Evolutionary conservation across 2,329 filamentous ascomycete species (phyloP), one percentile per base, ranked within the genome.

Genomic region (Calycina marina): DNA sequence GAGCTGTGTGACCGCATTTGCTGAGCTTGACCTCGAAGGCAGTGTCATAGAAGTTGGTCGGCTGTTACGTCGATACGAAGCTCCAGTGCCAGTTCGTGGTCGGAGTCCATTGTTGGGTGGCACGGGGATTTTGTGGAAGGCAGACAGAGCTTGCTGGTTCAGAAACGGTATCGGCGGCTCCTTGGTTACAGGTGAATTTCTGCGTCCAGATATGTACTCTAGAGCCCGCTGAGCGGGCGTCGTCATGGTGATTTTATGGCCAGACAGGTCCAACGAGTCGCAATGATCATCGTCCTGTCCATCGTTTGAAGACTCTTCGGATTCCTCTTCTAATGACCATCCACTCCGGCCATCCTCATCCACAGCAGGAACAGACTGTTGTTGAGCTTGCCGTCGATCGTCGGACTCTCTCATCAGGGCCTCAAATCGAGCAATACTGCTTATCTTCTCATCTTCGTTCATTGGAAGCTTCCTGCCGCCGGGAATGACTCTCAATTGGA

Each of bases 401-500:
- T 77, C 73, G 13, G 59, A 58, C 42, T 76, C 68, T 14, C 62
- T 59, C 73, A 78, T 77, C 26, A 78, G 51, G 3, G 72, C 72
- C 32, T 77, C 73, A 33, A 77, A 78, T 14, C 70, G 62, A 6
- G 72, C 73, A 18, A 77, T 58, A 1, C 72, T 77, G 41, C 65
- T 77, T 11, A 77, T 55, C 37, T 75, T 73, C 42, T 75, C 70
- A 39, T 74, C 69, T 4, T 71, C 71, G 9, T 36, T 41, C n/a
- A 44, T 41, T 6, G 31, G 22, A 1, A 65, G 58, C 5, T 56
- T 54, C 8, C 72, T 69, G 2, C 67, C 68, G 4, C 72, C 72
- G 11, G 72, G 72, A 18, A 77, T 74, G 36, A 59, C 70, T 6
- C 67, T 61, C 54, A 77, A 54, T 43, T 74, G 69, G 44, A 78